Conservation (phyloP, 2,329 filamentous ascomycete species). For the Rhexocercosporidium sp. region DNA sequence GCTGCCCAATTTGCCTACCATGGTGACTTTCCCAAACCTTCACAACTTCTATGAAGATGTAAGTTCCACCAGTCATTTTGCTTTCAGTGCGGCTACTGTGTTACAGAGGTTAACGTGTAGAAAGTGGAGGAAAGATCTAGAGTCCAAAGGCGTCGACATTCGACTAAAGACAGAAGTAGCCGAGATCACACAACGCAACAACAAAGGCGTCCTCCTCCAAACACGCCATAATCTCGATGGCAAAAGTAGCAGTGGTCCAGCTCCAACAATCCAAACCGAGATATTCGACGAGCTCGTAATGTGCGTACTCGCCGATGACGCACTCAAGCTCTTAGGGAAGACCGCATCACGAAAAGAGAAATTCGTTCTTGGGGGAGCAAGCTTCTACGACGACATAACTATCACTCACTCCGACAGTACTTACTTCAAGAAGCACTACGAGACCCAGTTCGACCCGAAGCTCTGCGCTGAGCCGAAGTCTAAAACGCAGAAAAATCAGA, state of each 20-base stretch:
- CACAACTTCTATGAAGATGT: slow-evolving; percentile 61
- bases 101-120: background rate
- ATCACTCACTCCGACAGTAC: slow-evolving; percentile 68
- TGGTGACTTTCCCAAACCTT: slow-evolving; percentile 70
- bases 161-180: slow-evolving; percentile 61
- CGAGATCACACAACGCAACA: slow-evolving; percentile 55
- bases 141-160: slow-evolving; percentile 60
- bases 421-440: slow-evolving; percentile 73
- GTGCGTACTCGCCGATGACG: slow-evolving; percentile 68
- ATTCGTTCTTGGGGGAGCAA: slow-evolving; percentile 71
- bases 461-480: slow-evolving; percentile 55
- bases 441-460: slow-evolving; percentile 60
- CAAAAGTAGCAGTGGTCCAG: slow-evolving; percentile 45
- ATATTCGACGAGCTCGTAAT: slow-evolving; percentile 70
- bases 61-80: background rate
- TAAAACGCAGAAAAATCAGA: slow-evolving; percentile 46
- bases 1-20: slow-evolving; percentile 63
- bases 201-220: slow-evolving; percentile 57
- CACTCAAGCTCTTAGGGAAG: slow-evolving; percentile 63
- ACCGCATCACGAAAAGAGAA: slow-evolving; percentile 65
- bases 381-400: slow-evolving; percentile 73
- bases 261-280: slow-evolving; percentile 53
- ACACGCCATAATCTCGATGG: slow-evolving; percentile 55
- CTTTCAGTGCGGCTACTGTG: no score
- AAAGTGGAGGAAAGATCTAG: slow-evolving; percentile 59